Evolutionary conservation across 2,329 filamentous ascomycete genomes (phyloP), one percentile per base, ranked within the genome.

Genomic region (Fusarium drepaniforme): DNA sequence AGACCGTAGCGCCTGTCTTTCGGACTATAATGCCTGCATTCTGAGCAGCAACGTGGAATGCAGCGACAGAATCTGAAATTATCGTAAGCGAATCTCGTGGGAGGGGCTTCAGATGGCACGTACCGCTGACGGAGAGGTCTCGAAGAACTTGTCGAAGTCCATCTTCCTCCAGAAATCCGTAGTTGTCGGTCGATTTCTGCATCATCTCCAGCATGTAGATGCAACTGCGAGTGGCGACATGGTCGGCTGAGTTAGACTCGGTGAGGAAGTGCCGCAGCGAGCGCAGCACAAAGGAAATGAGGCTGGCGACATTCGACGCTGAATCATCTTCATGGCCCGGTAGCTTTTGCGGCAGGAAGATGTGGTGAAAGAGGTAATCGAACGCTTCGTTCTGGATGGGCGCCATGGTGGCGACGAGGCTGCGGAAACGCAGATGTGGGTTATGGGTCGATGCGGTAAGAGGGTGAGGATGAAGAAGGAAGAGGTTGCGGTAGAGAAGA

Each of bases 341-440:
- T 0, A 81, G 69, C 7, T 79, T 75, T 0, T 81, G 75, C 0
- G 82, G 81, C 4, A 84, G 67, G 33, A 83, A 83, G 5, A 83
- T 57, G 42, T 83, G 82, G 51, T 74, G 66, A 9, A 70, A 75
- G 25, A 76, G 44, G 21, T 68, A 77, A 11, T 70, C 37, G 4
- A 74, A 15, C 3, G 21, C 25, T 46, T 53, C 28, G 16, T 16
- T 21, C 23, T 37, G 16, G 46, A 30, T n/a, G 18, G n/a, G 38
- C 3, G 37, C 8, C 38, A 42, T 60, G 37, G 58, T 21, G 28
- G 58, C 58, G 38, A 44, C 18, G n/a, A n/a, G 58, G 58, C 23
- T 28, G n/a, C 8, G 23, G 37, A 21, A 37, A 12, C 23, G 25
- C 46, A 51, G 25, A 30, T 30, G 46, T 51, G 46, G 46, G 49